phyloP scores from a whole-genome alignment of 768 basidiomycete genomes.

The Tephrocybe sp. region DNA sequence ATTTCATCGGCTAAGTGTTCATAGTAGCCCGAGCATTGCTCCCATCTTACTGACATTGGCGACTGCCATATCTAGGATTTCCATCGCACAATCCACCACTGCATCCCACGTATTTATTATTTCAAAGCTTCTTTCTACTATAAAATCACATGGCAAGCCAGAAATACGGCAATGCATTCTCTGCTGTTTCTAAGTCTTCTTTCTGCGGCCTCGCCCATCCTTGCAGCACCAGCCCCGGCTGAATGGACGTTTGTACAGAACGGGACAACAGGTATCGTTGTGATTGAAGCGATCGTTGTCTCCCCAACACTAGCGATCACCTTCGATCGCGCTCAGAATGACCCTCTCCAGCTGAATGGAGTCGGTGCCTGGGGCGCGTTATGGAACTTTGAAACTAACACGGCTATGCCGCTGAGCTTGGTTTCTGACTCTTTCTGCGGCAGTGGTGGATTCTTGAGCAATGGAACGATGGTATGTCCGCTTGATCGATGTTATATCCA shows the following conservation, averaged over 20 bases:
- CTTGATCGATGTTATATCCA: background rate
- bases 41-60: no score
- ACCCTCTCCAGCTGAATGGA: constrained; percentile 9
- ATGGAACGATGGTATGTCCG: constrained; percentile 12
- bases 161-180: background rate
- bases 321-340: constrained; percentile 9
- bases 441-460: constrained; percentile 12
- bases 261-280: constrained; percentile 11
- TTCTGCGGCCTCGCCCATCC: background rate
- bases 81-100: no score
- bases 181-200: background rate
- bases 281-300: constrained; percentile 6
- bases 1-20: no score
- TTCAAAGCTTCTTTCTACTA: no score
- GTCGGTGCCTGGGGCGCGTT: constrained; percentile 11
- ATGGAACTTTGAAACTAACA: constrained; percentile 12
- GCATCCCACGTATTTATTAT: no score
- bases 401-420: constrained; percentile 5
- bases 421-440: constrained; percentile 12
- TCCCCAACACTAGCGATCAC: constrained; percentile 10
- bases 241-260: constrained; percentile 13
- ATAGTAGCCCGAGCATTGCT: no score
- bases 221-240: background rate
- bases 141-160: no score
- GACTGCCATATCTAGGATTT: no score